These are phyloP conservation scores for Boletus fagicola DNA, from an alignment of 768 basidiomycete species.

Conservation along the genomic window DNA sequence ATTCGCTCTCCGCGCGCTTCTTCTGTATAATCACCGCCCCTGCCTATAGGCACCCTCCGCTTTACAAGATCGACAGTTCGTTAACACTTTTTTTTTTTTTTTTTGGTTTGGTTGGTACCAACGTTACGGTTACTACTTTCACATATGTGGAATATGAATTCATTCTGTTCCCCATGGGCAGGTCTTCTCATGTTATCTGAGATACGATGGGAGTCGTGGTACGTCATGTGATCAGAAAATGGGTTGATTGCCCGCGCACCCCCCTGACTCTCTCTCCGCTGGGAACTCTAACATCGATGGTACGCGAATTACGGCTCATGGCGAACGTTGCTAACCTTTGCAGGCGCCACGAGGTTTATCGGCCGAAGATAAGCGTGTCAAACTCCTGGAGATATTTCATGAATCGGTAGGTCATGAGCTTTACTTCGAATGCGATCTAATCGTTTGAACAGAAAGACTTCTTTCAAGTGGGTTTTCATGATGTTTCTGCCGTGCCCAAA, in stretches of 20 bases:
- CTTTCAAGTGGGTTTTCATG: constrained; percentile 49
- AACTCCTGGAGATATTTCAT: constrained; percentile 89
- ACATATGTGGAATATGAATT: constrained; percentile 27
- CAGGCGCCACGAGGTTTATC: constrained; percentile 84
- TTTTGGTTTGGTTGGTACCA: constrained; percentile 26
- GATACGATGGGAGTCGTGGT: constrained; percentile 1
- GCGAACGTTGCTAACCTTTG: neutral
- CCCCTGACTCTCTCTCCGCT: constrained; percentile 1
- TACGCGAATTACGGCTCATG: constrained; percentile 3
- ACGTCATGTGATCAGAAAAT: constrained; percentile 27
- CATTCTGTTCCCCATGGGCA: constrained; percentile 9
- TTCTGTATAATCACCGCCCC: constrained; percentile 14
- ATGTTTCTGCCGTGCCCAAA: neutral
- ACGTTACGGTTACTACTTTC: constrained; percentile 15
- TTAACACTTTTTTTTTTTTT: constrained; percentile 22
- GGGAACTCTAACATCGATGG: constrained; percentile 16
- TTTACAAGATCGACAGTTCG: constrained; percentile 10
- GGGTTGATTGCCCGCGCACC: neutral
- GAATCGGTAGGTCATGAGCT: constrained; percentile 57
- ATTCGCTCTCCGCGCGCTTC: constrained; percentile 9
- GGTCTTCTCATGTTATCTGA: neutral
- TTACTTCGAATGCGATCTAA: neutral
- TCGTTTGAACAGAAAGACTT: constrained; percentile 66
- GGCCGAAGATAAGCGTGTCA: constrained; percentile 85
- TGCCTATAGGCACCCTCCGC: constrained; percentile 12